A percentile compares a stretch with the other conserved stretches of the same genome.
Conservation (phyloP, 805 yeast genomes). For the Suhomyces faveliae region DNA sequence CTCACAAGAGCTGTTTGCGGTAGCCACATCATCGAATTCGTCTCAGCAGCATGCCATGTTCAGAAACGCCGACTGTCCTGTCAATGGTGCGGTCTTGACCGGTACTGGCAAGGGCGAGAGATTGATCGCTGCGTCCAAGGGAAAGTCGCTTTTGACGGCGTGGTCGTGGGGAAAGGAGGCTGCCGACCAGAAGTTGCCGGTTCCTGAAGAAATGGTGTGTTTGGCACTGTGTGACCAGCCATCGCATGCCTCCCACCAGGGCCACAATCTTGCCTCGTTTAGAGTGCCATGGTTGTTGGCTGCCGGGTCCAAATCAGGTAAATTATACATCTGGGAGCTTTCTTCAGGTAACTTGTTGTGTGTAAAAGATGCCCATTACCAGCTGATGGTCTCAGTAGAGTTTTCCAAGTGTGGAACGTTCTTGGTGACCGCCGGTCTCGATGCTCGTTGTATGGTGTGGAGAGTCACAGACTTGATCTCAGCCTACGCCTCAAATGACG, state of each 20-base stretch:
- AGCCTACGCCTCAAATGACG: conserved; percentile 19
- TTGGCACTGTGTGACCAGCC: conserved; percentile 45
- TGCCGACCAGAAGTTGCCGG: conserved; percentile 74
- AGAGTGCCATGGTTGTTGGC: conserved; percentile 64
- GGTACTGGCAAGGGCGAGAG: conserved; percentile 50
- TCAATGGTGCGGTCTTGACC: conserved; percentile 46
- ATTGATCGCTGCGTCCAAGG: conserved; percentile 62
- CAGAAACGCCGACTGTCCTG: conserved; percentile 50
- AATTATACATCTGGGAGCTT: conserved; percentile 82
- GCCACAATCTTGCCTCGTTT: conserved; percentile 36
- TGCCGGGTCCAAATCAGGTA: conserved; percentile 76
- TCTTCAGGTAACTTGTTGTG: conserved; percentile 69
- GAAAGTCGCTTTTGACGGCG: conserved; percentile 71
- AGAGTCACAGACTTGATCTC: conserved; percentile 57
- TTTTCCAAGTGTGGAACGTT: conserved; percentile 62
- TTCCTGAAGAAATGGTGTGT: conserved; percentile 75
- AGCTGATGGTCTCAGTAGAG: conserved; percentile 58
- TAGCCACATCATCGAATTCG: conserved; percentile 44
- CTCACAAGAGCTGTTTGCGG: conserved; percentile 42
- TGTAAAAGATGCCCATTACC: conserved; percentile 84
- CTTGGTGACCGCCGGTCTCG: conserved; percentile 74
- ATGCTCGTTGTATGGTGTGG: conserved; percentile 80
- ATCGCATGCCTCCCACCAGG: conserved; percentile 14
- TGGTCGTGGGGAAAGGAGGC: conserved; percentile 71
- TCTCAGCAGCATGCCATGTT: conserved; percentile 50